Evolutionary conservation across 441 rosid genomes (phyloP), one percentile per base, ranked within the genome.

Genomic region (Kokia cookei): DNA sequence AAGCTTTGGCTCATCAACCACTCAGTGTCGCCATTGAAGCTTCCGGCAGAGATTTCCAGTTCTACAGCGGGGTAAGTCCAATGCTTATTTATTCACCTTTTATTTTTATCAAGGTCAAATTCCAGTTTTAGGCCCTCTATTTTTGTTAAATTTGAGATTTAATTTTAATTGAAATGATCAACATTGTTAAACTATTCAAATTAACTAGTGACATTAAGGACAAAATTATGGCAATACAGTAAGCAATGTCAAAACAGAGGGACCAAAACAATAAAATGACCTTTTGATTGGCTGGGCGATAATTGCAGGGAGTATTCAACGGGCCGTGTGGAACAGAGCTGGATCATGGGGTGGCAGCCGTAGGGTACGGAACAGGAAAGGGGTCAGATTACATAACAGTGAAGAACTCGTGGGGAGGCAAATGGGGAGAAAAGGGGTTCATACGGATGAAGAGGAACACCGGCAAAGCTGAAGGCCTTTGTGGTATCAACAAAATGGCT

Each of bases 401-500:
- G 58, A 95, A 88, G 85, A 95, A 95, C 81, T 95, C 98, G 0
- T 60, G 65, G 65, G 64, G 65, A 60, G 19, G 90, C 12, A 88
- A 86, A 76, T 95, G 98, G 97, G 99, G 99, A 54, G 97, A 95
- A 79, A 90, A 87, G 69, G 99, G 99, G 0, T 95, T 55, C 64
- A 88, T 93, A 8, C 84, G 94, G 79, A 88, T 93, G 93, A 93
- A 90, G 88, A 90, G 93, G 73, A 93, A 90, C 75, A 89, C 87
- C 0, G 97, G 96, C 55, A 90, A 90, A 79, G 78, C 90, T 1
- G 90, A 86, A 82, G 99, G 99, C 1, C 57, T 88, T 7, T 93
- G 98, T 48, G 99, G 99, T 51, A 84, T 95, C 81, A 86, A 93
- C 89, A 93, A 95, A 76, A 90, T 95, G 98, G 96, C 93, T 59